Evolutionary conservation across 495 filamentous ascomycete species (phyloP).

Genomic region (Parmelia sp.): DNA sequence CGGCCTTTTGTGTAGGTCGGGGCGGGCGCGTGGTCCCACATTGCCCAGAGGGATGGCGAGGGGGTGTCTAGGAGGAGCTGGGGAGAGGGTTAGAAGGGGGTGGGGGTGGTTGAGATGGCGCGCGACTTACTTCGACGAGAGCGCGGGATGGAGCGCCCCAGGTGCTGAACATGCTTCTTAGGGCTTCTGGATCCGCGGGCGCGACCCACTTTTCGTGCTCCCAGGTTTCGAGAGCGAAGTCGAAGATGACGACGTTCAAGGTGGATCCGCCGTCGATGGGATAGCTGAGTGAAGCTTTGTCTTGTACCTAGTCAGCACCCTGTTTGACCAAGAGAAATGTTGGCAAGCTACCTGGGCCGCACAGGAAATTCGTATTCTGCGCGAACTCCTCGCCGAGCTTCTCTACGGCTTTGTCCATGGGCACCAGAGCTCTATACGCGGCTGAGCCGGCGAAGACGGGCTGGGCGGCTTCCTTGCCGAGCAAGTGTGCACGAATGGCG

Average conservation of each 20-base stretch:
- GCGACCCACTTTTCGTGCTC: constrained; percentile 6
- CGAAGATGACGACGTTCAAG: constrained; percentile 38
- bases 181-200: not conserved
- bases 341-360: constrained; percentile 8
- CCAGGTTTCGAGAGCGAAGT: constrained; percentile 24
- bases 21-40: not conserved
- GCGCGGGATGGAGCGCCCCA: constrained; percentile 7
- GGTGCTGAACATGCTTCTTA: not conserved
- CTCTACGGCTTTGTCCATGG: constrained; percentile 45
- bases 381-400: constrained; percentile 40
- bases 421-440: constrained; percentile 44
- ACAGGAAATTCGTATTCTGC: constrained; percentile 10
- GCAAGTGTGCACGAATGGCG: constrained; percentile 34
- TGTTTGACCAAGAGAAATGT: not conserved
- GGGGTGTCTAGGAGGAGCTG: not conserved
- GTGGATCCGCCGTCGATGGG: constrained; percentile 40
- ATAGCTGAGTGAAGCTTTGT: constrained; percentile 36
- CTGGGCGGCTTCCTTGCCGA: constrained; percentile 34
- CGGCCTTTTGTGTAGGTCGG: constrained; percentile 31
- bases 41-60: not conserved
- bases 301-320: not conserved
- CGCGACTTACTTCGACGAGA: constrained; percentile 2
- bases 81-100: not conserved
- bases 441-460: constrained; percentile 42
- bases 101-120: not conserved